Evolutionary conservation across 2,329 filamentous ascomycete species (phyloP).

Genomic region (Clonostachys rhizophaga): DNA sequence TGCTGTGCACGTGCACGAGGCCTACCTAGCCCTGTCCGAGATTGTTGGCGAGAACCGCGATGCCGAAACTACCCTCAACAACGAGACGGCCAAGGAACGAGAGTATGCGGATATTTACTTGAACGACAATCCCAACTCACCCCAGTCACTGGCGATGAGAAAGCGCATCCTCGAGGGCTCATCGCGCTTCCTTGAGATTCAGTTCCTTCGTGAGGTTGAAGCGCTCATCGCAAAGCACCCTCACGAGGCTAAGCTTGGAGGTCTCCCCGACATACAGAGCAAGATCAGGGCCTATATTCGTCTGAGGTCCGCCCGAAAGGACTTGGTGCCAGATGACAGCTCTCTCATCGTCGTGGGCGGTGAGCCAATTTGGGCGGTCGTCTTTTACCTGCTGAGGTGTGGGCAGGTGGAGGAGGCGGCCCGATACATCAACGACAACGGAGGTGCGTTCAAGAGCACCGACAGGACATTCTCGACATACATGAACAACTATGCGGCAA

Average conservation of each 20-base stretch:
- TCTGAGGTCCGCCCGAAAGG: slow-evolving; percentile 72
- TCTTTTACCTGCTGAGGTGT: slow-evolving; percentile 86
- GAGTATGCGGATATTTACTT: slow-evolving; percentile 74
- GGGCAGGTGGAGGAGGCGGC: slow-evolving; percentile 82
- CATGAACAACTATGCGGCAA: slow-evolving; percentile 76
- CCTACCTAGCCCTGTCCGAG: slow-evolving; percentile 75
- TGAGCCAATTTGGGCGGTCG: slow-evolving; percentile 88
- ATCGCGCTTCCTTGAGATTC: slow-evolving; percentile 72
- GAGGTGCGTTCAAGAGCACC: slow-evolving; percentile 78
- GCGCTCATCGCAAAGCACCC: slow-evolving; percentile 76
- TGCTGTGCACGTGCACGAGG: slow-evolving; percentile 71
- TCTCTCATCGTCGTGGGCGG: slow-evolving; percentile 64
- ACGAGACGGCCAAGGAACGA: slow-evolving; percentile 67
- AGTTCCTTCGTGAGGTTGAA: slow-evolving; percentile 77
- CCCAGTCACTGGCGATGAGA: slow-evolving; percentile 60
- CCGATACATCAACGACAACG: slow-evolving; percentile 77
- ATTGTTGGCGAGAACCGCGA: slow-evolving; percentile 71
- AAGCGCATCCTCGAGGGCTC: slow-evolving; percentile 79
- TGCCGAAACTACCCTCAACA: slow-evolving; percentile 51
- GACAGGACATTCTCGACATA: slow-evolving; percentile 89
- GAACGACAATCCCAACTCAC: slow-evolving; percentile 65
- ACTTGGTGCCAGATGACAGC: slow-evolving; percentile 71
- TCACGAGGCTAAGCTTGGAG: slow-evolving; percentile 83
- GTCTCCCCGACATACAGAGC: slow-evolving; percentile 80
- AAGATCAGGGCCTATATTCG: slow-evolving; percentile 92